A percentile compares a stretch with the other conserved stretches of the same genome.
phyloP scores from a whole-genome alignment of 805 yeast genomes.

The Maudiozyma serrabonitensis region DNA sequence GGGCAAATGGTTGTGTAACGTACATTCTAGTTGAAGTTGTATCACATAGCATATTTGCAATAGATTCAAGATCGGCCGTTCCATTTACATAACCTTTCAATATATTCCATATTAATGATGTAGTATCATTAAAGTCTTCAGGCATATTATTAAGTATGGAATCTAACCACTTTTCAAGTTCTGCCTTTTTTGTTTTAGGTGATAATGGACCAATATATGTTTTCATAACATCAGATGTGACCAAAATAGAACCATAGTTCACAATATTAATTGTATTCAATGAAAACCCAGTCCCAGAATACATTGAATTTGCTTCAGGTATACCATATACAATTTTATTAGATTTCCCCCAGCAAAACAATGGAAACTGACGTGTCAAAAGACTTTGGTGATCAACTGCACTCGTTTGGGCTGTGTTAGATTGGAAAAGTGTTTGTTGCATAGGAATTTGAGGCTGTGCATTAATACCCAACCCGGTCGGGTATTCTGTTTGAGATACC shows the following conservation, averaged over 20 bases:
- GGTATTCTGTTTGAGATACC: slow-evolving; percentile 3
- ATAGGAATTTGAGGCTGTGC: background rate
- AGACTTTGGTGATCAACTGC: slow-evolving; percentile 44
- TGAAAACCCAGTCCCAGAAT: slow-evolving; percentile 14
- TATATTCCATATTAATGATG: slow-evolving; percentile 17
- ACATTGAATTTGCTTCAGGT: slow-evolving; percentile 25
- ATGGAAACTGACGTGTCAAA: slow-evolving; percentile 58
- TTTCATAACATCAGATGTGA: slow-evolving; percentile 24
- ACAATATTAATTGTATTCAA: slow-evolving; percentile 30
- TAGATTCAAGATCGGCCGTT: slow-evolving; percentile 24
- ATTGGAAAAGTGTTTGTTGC: background rate
- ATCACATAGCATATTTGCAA: slow-evolving; percentile 27
- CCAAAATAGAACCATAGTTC: slow-evolving; percentile 27
- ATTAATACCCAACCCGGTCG: background rate
- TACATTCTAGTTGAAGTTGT: slow-evolving; percentile 21
- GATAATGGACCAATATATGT: slow-evolving; percentile 45
- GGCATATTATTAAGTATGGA: slow-evolving; percentile 25
- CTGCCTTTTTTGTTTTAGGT: slow-evolving; percentile 51
- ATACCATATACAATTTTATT: slow-evolving; percentile 36
- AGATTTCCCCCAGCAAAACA: slow-evolving; percentile 56
- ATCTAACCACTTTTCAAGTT: slow-evolving; percentile 59
- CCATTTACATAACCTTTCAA: slow-evolving; percentile 20
- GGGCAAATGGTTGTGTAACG: slow-evolving; percentile 15
- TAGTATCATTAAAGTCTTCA: slow-evolving; percentile 12
- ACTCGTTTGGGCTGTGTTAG: slow-evolving; percentile 1